A percentile compares a stretch with the other conserved stretches of the same genome.
Evolutionary conservation across 768 basidiomycete genomes (phyloP).

Genomic region (Russula foetens): DNA sequence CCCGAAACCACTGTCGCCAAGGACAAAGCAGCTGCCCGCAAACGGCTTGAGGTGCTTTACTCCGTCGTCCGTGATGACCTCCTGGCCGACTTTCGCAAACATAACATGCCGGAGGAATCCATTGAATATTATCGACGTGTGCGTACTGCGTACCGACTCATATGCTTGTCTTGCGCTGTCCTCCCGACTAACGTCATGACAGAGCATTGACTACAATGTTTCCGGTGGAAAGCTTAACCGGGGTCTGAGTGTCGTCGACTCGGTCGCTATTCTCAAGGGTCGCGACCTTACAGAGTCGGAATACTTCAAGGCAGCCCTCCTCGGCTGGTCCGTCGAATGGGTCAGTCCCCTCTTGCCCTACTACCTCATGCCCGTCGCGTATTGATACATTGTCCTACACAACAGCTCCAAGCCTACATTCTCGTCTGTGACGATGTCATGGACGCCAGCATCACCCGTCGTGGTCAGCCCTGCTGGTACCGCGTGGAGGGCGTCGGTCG

Average conservation of each 20-base stretch:
- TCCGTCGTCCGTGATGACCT: slow-evolving; percentile 72
- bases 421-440: slow-evolving; percentile 96
- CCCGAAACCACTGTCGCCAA: no score
- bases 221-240: slow-evolving; percentile 95
- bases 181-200: slow-evolving; percentile 3
- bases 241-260: slow-evolving; percentile 90
- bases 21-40: background rate
- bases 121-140: slow-evolving; percentile 81
- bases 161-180: background rate
- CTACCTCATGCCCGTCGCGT: no score
- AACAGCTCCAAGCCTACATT: slow-evolving; percentile 97
- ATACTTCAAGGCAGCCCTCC: slow-evolving; percentile 78
- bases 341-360: slow-evolving; percentile 39
- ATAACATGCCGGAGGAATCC: slow-evolving; percentile 80
- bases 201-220: slow-evolving; percentile 92
- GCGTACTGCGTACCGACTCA: slow-evolving; percentile 21
- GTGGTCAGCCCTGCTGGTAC: slow-evolving; percentile 96
- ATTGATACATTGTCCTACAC: background rate
- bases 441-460: slow-evolving; percentile 92
- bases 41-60: slow-evolving; percentile 68
- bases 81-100: slow-evolving; percentile 50
- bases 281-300: slow-evolving; percentile 66
- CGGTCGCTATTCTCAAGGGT: slow-evolving; percentile 80
- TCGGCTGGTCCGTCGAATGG: slow-evolving; percentile 95
- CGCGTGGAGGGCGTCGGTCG: slow-evolving; percentile 53